Evolutionary conservation across 768 basidiomycete genomes (phyloP), one percentile per base, ranked within the genome.

Genomic region (Grammothele lineata): DNA sequence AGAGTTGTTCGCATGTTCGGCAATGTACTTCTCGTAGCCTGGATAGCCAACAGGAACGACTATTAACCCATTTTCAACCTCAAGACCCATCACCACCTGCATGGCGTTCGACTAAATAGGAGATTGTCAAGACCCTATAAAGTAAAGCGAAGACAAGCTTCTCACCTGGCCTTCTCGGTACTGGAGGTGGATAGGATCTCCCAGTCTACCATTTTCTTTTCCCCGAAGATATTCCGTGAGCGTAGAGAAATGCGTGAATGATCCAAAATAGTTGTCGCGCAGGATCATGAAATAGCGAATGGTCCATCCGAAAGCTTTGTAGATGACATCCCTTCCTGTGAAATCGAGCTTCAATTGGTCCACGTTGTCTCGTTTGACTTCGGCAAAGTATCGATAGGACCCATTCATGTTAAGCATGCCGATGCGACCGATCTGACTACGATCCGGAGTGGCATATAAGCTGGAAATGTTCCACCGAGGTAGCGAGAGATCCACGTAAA

Each of bases 181-280:
- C 58, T 90, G 92, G 48, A 78, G 70, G 43, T 77, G 69, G 1
- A 95, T 72, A 0, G 90, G 91, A 66, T 97, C 94, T 4, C 93
- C 94, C 12, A 83, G 70, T 1, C 76, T 54, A 1, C 76, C 76
- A 41, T 69, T 71, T 36, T 69, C 73, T 34, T 81, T 75, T 58
- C 82, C 86, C 43, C 84, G 78, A 37, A 92, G 69, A 62, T 92
- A 95, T 68, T 98, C 95, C 18, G 76, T 77, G 34, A 92, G 72
- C 0, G 91, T 96, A 3, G 85, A 83, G 57, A 94, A 97, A 55
- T 95, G 88, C 2, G 92, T 96, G 66, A 96, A 98, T 4, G 80
- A 76, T 10, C 95, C 95, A 40, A 97, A 81, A 65, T 98, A 98
- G 65, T 97, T 97, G 59, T 95, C 92, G 37, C 87, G 82, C 48